Percentiles rank a stretch among this genome's conserved stretches.
These are phyloP conservation scores for Fusarium torreyae DNA, from an alignment of 2,329 filamentous ascomycete genomes.

Conservation along the genomic window DNA sequence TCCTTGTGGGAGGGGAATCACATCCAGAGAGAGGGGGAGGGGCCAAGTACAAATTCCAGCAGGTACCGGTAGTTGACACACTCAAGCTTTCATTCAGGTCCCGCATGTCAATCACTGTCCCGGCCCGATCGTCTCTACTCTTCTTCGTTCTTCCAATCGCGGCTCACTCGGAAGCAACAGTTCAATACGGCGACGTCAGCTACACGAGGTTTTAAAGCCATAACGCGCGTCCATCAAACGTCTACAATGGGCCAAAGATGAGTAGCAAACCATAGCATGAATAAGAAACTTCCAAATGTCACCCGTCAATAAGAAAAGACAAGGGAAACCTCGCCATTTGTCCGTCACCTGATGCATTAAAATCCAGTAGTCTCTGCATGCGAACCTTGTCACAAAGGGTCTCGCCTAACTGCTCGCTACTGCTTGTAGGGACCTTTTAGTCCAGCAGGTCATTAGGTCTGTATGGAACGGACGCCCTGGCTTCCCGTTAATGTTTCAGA, in stretches of 20 bases:
- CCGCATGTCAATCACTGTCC: conserved; percentile 12
- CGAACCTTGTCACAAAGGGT: conserved; percentile 24
- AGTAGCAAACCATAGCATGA: conserved; percentile 23
- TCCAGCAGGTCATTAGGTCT: conserved; percentile 6
- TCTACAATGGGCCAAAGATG: neutral
- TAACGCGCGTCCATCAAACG: conserved; percentile 30
- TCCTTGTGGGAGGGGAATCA: conserved; percentile 1
- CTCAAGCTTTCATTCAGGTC: conserved; percentile 10
- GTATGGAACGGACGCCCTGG: conserved; percentile 9
- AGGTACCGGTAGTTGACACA: conserved; percentile 6
- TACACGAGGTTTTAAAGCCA: conserved; percentile 25
- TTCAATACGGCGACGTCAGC: conserved; percentile 36
- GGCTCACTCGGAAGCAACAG: conserved; percentile 36
- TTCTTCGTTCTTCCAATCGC: conserved; percentile 30
- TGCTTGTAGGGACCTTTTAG: conserved; percentile 39
- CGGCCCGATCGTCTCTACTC: conserved; percentile 28
- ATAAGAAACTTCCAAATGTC: conserved; percentile 15
- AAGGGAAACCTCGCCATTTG: conserved; percentile 25
- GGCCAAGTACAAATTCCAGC: conserved; percentile 11
- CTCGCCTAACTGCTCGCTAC: conserved; percentile 35
- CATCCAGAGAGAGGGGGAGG: conserved; percentile 2
- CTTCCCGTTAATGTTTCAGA: conserved; percentile 11
- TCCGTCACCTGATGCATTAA: conserved; percentile 35
- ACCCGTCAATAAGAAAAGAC: conserved; percentile 15
- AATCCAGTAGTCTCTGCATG: conserved; percentile 12